phyloP scores from a whole-genome alignment of 2,329 filamentous ascomycete species.

The Fusarium metavorans region DNA sequence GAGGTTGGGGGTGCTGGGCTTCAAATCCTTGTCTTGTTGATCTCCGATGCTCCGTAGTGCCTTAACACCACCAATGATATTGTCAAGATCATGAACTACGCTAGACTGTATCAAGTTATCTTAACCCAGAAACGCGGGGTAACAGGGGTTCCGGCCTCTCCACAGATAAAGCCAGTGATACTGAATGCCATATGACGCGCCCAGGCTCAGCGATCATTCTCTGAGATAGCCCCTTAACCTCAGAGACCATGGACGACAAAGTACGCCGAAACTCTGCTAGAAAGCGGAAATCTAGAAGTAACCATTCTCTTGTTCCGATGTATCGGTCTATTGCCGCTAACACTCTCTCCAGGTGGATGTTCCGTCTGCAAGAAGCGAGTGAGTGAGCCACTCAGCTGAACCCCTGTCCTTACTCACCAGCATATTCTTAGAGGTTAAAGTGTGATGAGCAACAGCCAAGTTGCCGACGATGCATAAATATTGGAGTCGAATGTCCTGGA shows the following conservation, averaged over 20 bases:
- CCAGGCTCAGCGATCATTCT: background rate
- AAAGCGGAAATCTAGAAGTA: slow-evolving; percentile 22
- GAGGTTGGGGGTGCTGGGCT: background rate
- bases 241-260: background rate
- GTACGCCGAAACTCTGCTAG: background rate
- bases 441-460: slow-evolving; percentile 32
- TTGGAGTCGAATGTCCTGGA: slow-evolving; percentile 23
- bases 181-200: background rate
- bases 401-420: background rate
- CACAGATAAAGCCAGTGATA: background rate
- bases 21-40: background rate
- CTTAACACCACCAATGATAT: background rate
- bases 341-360: slow-evolving; percentile 11
- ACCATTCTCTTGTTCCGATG: background rate
- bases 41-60: background rate
- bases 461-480: slow-evolving; percentile 28
- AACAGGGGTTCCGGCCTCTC: background rate
- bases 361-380: slow-evolving; percentile 26
- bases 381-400: background rate
- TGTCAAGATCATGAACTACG: background rate
- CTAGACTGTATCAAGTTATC: background rate
- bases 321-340: background rate
- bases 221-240: background rate
- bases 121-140: background rate
- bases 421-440: slow-evolving; percentile 19